Evolutionary conservation across 2,329 filamentous ascomycete genomes (phyloP), one percentile per base, ranked within the genome.

Genomic region (Drechslerella coelobrocha): DNA sequence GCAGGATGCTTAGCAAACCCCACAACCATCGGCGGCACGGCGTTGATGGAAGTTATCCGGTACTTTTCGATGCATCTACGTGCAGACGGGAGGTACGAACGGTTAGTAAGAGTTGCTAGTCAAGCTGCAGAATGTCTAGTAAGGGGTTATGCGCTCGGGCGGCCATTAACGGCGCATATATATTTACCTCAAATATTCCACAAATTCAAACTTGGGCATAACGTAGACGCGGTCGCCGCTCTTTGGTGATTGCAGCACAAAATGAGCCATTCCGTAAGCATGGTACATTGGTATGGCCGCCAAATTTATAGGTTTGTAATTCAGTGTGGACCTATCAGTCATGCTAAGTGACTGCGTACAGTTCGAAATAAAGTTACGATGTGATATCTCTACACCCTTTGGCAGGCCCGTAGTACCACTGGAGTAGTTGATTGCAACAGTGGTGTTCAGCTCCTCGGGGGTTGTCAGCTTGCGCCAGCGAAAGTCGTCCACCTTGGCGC

Each of bases 371-470:
- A 91, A 90, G 74, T 91, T 89, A 68, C 82, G 81, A 78, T 95
- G 91, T n/a, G 87, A 86, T 73, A 94, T 89, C 79, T 89, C 86
- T 12, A 94, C 91, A 9, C 91, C 91, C 78, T 95, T 95, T 8
- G 91, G 90, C 2, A 91, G 83, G 5, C 91, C 91, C 0, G 91
- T 95, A 0, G 89, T 92, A 9, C 90, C 86, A 27, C 85, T 88
- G 73, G 86, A 89, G 79, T 93, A 95, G 78, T 95, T 94, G 72
- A 95, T 83, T 23, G 86, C 88, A 74, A 88, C 85, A 0, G 85
- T 84, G 3, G 83, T 82, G 61, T 82, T 74, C 23, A 79, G 78
- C 65, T 82, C 82, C 1, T 85, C 79, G 41, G 83, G 80, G 0
- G 79, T 78, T 0, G 81, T 69, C 17, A 82, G 82, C 65, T 87